Conservation (phyloP, 2,329 filamentous ascomycete species). For the Aureobasidium sp. region DNA sequence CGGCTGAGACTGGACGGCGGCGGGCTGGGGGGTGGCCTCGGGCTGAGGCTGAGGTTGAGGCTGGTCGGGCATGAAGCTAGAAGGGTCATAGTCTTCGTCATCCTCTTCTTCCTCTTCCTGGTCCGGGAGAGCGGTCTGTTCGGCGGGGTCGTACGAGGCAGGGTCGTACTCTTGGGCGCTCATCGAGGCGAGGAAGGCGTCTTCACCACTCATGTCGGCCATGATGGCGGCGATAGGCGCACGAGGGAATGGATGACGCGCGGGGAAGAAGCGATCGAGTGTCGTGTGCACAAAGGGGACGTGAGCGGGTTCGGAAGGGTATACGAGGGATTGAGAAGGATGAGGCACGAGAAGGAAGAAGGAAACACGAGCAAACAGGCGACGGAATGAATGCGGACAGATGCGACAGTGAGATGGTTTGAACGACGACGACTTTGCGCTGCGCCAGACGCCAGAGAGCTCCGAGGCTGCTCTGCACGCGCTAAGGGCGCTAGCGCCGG, state of each 20-base stretch:
- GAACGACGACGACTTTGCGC: background rate
- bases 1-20: background rate
- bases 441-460: background rate
- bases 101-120: constrained; percentile 29
- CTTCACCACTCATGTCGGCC: constrained; percentile 32
- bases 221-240: background rate
- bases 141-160: constrained; percentile 25
- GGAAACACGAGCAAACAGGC: background rate
- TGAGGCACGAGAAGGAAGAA: background rate
- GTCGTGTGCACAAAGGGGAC: background rate
- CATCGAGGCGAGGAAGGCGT: constrained; percentile 31
- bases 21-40: constrained; percentile 4
- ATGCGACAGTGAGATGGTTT: background rate
- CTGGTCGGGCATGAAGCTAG: constrained; percentile 22
- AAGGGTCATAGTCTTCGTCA: constrained; percentile 36
- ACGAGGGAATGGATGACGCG: background rate
- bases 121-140: constrained; percentile 41
- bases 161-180: constrained; percentile 29
- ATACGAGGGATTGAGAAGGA: background rate
- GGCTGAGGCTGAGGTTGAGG: background rate
- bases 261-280: background rate
- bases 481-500: background rate
- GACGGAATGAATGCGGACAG: background rate
- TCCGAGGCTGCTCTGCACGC: background rate
- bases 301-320: background rate